Percentiles rank a stretch among this genome's conserved stretches.
Evolutionary conservation across 345 rosid species (phyloP).

Genomic region (Dovyalis caffra): DNA sequence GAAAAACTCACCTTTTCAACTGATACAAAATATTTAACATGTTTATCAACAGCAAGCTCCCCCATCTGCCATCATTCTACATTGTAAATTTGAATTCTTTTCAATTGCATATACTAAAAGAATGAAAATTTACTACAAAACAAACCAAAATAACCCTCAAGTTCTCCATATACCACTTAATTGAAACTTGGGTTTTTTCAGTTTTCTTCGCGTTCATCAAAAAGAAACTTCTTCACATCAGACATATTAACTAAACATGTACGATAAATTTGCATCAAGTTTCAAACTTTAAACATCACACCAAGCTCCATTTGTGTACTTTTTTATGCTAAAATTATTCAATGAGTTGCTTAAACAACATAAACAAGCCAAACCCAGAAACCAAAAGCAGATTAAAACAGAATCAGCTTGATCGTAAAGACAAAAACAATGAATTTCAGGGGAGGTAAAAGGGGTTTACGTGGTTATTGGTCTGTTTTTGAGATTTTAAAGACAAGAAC

Average conservation of each 20-base stretch:
- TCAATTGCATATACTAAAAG: not conserved
- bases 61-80: constrained; percentile 38
- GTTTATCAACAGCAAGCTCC: constrained; percentile 62
- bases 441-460: not conserved
- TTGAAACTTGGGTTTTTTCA: not conserved
- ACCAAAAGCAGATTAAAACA: not conserved
- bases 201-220: not conserved
- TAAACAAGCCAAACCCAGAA: no score
- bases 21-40: constrained; percentile 57
- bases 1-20: constrained; percentile 53
- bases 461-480: not conserved
- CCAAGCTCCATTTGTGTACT: not conserved
- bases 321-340: not conserved
- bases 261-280: not conserved
- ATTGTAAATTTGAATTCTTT: no score
- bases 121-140: no score
- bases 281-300: not conserved
- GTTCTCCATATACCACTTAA: not conserved
- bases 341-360: no score
- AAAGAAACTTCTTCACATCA: not conserved
- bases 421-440: not conserved
- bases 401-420: not conserved
- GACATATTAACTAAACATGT: not conserved
- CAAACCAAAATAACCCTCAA: not conserved
- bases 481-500: no score